Evolutionary conservation across 129 eudicot genomes (phyloP), one percentile per base, ranked within the genome.

Genomic region (Centella asiatica): DNA sequence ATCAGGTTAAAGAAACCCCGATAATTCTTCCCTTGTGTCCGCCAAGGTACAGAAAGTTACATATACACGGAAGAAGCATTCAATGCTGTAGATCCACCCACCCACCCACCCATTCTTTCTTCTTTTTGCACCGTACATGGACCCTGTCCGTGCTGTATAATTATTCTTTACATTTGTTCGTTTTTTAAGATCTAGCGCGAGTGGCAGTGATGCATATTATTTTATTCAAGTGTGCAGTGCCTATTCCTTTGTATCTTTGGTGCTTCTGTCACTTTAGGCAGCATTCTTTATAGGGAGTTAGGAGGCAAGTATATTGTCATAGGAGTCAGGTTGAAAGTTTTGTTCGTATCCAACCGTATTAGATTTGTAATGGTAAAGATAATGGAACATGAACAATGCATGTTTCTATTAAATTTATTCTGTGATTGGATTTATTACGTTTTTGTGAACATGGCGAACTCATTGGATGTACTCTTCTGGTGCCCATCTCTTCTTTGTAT

Each of bases 281-380:
- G 75, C 70, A 76, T 76, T 76, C 66, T 76, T 76, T 66, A 0
- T 71, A 64, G 69, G 59, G 65, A 56, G 52, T 36, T 61, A 40
- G 63, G 53, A 49, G 62, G 28, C 53, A 59, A 48, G 5, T 44
- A 49, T 26, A 24, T 69, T 50, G 60, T 60, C 52, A 10, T 60
- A 55, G 60, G 27, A 36, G n/a, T 33, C 32, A n/a, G 44, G 62
- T 52, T 28, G 24, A 60, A 65, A 70, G 68, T 70, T 70, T 60
- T 70, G 74, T 50, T 50, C 32, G 22, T 48, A 44, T 44, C 57
- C 45, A 42, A 56, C 27, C 26, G 11, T 54, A 19, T 31, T 29
- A 47, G 26, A 23, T 32, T 62, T 64, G 76, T 72, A 25, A 46
- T 71, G 66, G 23, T 55, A 46, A 51, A 46, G 53, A 32, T 29